These are phyloP conservation scores for Basidiobolus meristosporus DNA, from an alignment of 371 early-diverging fungal genomes.

Conservation along the genomic window DNA sequence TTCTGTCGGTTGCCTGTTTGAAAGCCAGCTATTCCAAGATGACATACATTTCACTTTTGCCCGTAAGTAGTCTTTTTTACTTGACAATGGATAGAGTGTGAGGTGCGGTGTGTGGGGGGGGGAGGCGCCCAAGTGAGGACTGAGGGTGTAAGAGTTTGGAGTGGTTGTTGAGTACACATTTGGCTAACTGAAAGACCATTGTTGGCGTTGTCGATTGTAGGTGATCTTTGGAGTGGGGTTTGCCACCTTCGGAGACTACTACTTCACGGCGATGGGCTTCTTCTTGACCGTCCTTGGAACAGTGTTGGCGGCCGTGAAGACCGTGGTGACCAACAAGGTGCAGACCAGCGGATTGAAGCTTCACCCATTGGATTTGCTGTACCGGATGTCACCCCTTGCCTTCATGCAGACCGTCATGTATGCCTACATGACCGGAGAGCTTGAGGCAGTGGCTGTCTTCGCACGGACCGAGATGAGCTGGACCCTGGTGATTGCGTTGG, in stretches of 20 bases:
- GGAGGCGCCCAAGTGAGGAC: no score
- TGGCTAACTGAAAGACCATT: no score
- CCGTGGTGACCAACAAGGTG: slow-evolving; percentile 63
- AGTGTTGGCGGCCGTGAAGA: slow-evolving; percentile 59
- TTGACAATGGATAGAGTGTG: no score
- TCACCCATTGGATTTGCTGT: slow-evolving; percentile 60
- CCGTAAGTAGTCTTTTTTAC: no score
- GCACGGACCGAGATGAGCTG: slow-evolving; percentile 18
- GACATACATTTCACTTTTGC: slow-evolving; percentile 38
- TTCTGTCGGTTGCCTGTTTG: slow-evolving; percentile 32
- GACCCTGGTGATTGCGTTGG: slow-evolving; percentile 24
- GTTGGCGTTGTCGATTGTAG: no score
- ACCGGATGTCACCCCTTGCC: slow-evolving; percentile 65
- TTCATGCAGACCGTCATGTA: slow-evolving; percentile 56
- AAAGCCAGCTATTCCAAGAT: slow-evolving; percentile 27
- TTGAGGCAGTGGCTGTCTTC: slow-evolving; percentile 23
- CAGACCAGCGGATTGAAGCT: slow-evolving; percentile 63
- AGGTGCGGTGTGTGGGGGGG: no score
- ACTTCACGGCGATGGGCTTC: slow-evolving; percentile 42
- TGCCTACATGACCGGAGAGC: no score
- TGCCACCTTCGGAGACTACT: slow-evolving; percentile 68
- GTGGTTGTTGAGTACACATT: no score
- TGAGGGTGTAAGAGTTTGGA: no score
- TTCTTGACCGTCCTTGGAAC: slow-evolving; percentile 65
- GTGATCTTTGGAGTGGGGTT: slow-evolving; percentile 67